Evolutionary conservation across 169 alveolate genomes (phyloP).

Genomic region (Plasmodium sp.): DNA sequence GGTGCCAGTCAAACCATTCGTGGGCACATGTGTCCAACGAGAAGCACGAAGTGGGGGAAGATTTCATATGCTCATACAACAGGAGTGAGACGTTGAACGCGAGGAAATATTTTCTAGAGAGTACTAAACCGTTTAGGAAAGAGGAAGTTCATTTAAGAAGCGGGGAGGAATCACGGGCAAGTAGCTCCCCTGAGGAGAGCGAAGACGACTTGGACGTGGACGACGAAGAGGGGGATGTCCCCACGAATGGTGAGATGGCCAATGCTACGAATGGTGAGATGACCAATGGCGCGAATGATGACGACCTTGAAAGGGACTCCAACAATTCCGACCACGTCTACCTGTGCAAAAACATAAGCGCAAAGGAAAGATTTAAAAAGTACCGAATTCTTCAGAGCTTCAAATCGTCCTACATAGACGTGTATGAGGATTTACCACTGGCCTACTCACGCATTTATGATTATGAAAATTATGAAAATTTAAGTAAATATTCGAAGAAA

Average conservation of each 20-base stretch:
- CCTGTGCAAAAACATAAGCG: constrained; percentile 34
- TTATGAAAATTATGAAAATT: constrained; percentile 88
- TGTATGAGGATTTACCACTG: constrained; percentile 93
- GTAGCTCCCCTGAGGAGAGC: not conserved
- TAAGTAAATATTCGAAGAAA: constrained; percentile 75
- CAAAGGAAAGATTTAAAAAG: constrained; percentile 90
- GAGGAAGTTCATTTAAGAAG: not conserved
- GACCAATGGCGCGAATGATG: not conserved
- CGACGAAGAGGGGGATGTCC: not conserved
- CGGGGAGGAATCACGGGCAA: not conserved
- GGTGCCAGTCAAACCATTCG: not conserved
- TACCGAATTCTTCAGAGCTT: constrained; percentile 93
- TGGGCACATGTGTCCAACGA: constrained; percentile 69
- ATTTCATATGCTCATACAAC: constrained; percentile 35
- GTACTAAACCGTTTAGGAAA: not conserved
- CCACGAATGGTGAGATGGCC: not conserved
- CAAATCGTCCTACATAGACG: constrained; percentile 93
- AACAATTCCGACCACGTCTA: constrained; percentile 25
- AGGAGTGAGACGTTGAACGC: constrained; percentile 9
- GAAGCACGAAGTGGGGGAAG: constrained; percentile 36
- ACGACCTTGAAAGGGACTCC: constrained; percentile 12
- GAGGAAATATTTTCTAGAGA: not conserved
- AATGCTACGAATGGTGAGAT: not conserved
- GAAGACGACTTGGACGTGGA: not conserved
- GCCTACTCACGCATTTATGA: constrained; percentile 91